Base-by-base conservation (phyloP, 2,329 filamentous ascomycete genomes). In the Graphilbum fragrans region DNA sequence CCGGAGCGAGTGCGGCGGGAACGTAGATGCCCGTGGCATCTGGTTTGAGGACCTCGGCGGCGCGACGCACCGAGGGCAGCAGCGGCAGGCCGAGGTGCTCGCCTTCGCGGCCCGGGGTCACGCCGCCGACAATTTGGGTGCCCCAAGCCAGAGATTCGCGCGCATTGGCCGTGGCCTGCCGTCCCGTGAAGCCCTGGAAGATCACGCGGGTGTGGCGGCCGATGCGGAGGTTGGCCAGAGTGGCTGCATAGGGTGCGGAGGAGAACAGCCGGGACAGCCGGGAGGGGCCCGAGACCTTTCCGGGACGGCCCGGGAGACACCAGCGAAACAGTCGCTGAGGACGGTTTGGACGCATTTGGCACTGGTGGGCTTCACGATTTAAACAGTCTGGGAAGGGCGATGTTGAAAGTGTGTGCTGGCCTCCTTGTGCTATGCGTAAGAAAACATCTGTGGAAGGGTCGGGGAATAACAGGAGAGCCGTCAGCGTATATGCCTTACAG, bases 21-120 rank as follows among this genome's bases (percentile, higher is more conserved):
- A 88, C 84, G 50, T 86, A 88, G 42, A 90, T 82, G 5, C 79
- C 82, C 1, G 83, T 86, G 5, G 82, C 84, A 60, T 87, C 77
- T 3, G 84, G 83, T 51, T 78, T 83, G 31, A 86, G 62, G 50
- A 73, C 65, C 49, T 81, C 72, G 62, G 82, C 77, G 7, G 84
- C 84, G 68, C 75, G 39, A 46, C 69, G 68, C 23, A 88, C 78
- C 35, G 72, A 77, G 1, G 82, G 78, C 18, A 86, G 64, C 1
- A 88, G 69, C 2, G 84, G 84, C 29, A 86, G 64, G 2, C 80
- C 82, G 18, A 88, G 62, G 62, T 88, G 83, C 37, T 49, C 44
- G 31, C 45, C 45, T 2, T 27, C 20, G 33, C 37, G 42, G 4
- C 77, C 77, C 1, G 83, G 84, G 41, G 76, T 85, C 17, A 87